phyloP scores from a whole-genome alignment of 352 stramenopile genomes.

The Pythium monospermum region DNA sequence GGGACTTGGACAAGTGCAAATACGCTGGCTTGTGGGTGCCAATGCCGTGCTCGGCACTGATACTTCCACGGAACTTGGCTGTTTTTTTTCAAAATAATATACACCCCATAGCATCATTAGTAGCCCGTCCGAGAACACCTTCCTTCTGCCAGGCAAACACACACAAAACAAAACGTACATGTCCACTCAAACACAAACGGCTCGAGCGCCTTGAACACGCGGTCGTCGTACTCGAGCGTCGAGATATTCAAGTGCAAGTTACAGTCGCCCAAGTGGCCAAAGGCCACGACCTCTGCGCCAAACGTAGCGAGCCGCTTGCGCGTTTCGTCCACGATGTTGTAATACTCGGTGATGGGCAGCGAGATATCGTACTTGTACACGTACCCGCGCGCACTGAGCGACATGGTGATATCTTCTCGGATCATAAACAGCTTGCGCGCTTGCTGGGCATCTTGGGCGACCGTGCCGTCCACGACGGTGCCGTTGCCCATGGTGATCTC shows the following conservation, averaged over 20 bases:
- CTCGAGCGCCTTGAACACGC: conserved; percentile 60
- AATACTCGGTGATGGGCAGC: conserved; percentile 89
- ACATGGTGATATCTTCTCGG: conserved; percentile 92
- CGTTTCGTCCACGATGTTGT: conserved; percentile 85
- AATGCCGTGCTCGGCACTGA: conserved; percentile 97
- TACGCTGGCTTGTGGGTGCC: conserved; percentile 92
- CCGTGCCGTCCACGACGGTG: conserved; percentile 85
- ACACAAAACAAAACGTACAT: conserved; percentile 25
- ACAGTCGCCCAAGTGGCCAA: conserved; percentile 94
- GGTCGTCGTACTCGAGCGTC: conserved; percentile 57
- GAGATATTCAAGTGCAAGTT: conserved; percentile 97
- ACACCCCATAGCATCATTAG: conserved; percentile 1
- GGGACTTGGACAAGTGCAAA: conserved; percentile 82
- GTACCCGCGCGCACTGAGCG: conserved; percentile 80
- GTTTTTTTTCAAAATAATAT: not conserved
- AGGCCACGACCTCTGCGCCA: conserved; percentile 75
- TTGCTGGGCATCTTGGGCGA: conserved; percentile 91
- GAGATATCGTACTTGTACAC: conserved; percentile 99
- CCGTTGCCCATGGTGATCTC: conserved; percentile 65
- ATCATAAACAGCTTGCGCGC: conserved; percentile 92
- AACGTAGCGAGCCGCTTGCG: conserved; percentile 39
- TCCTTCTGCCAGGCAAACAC: not conserved
- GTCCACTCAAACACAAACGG: conserved; percentile 84
- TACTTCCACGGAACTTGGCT: conserved; percentile 88
- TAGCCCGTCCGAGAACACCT: not conserved